Conservation (phyloP, 2,329 filamentous ascomycete genomes). For the Arthrobotrys pseudoclavata region DNA sequence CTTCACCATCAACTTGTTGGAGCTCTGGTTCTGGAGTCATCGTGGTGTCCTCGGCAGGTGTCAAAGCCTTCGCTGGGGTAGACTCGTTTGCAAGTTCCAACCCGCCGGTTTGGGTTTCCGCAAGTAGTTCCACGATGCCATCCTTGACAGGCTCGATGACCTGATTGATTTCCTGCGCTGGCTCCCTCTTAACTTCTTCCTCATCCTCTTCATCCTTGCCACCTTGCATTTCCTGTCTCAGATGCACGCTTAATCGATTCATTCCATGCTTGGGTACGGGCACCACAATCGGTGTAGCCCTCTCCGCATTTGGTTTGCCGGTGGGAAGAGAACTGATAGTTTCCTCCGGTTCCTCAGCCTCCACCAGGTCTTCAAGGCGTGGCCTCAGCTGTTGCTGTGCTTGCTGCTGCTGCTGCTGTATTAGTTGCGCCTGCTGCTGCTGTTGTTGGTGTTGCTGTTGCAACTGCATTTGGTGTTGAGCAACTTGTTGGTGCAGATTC, state of each 20-base stretch:
- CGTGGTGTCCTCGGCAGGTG: constrained; percentile 29
- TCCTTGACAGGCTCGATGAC: constrained; percentile 11
- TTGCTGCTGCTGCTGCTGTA: constrained; percentile 48
- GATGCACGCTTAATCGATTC: constrained; percentile 62
- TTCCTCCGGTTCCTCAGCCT: constrained; percentile 55
- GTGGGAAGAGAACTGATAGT: not conserved
- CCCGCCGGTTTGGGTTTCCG: not conserved
- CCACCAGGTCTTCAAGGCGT: constrained; percentile 46
- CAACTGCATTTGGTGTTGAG: constrained; percentile 49
- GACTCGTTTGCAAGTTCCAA: not conserved
- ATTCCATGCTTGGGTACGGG: constrained; percentile 63
- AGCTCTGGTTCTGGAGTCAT: constrained; percentile 39
- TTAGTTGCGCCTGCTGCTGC: constrained; percentile 58
- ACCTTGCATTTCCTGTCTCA: constrained; percentile 63
- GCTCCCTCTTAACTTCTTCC: constrained; percentile 43
- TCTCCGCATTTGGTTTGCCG: constrained; percentile 7
- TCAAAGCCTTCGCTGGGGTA: constrained; percentile 36
- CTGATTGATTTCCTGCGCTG: constrained; percentile 46
- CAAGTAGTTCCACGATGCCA: not conserved
- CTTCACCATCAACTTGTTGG: constrained; percentile 23
- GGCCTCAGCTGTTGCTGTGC: constrained; percentile 36
- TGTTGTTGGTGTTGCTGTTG: constrained; percentile 45
- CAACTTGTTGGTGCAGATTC: constrained; percentile 50
- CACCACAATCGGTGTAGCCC: constrained; percentile 61
- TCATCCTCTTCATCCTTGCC: constrained; percentile 62